Percentiles rank a stretch among this genome's conserved stretches.
These are phyloP conservation scores for Backusella tarrabulga DNA, from an alignment of 192 early-diverging fungal species.

Conservation along the genomic window DNA sequence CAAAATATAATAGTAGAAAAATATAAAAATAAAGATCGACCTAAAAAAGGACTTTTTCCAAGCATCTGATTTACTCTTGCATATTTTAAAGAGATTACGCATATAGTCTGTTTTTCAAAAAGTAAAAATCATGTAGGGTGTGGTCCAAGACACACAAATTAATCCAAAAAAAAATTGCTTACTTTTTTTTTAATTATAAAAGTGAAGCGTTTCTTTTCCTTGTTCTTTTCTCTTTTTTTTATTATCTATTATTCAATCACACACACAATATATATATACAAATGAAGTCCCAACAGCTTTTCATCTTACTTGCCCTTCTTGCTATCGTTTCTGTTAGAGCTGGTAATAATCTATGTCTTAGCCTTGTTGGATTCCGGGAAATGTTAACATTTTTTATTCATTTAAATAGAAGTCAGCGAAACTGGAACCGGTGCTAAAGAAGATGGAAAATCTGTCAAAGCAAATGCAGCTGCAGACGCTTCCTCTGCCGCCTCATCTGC, in stretches of 20 bases:
- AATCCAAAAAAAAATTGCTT: neutral
- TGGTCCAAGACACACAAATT: neutral
- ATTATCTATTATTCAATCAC: neutral
- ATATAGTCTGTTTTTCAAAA: constrained; percentile 8
- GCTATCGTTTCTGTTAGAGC: neutral
- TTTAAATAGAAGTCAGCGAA: neutral
- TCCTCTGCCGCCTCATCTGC: neutral
- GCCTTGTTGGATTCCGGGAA: too few species aligned
- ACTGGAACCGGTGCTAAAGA: neutral
- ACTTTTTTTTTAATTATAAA: neutral
- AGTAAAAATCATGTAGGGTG: neutral
- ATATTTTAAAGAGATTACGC: neutral
- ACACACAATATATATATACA: neutral
- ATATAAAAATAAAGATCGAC: neutral
- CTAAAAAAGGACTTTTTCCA: neutral
- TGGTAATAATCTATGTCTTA: neutral
- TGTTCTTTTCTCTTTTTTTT: neutral
- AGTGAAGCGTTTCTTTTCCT: neutral
- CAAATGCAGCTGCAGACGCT: neutral
- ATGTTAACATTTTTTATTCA: neutral
- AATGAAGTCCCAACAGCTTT: constrained; percentile 9
- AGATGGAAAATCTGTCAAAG: neutral
- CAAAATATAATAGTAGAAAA: neutral
- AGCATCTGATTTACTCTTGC: neutral
- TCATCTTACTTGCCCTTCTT: neutral